Evolutionary conservation across 2,329 filamentous ascomycete species (phyloP).

Genomic region (Uncinocarpus reesii): DNA sequence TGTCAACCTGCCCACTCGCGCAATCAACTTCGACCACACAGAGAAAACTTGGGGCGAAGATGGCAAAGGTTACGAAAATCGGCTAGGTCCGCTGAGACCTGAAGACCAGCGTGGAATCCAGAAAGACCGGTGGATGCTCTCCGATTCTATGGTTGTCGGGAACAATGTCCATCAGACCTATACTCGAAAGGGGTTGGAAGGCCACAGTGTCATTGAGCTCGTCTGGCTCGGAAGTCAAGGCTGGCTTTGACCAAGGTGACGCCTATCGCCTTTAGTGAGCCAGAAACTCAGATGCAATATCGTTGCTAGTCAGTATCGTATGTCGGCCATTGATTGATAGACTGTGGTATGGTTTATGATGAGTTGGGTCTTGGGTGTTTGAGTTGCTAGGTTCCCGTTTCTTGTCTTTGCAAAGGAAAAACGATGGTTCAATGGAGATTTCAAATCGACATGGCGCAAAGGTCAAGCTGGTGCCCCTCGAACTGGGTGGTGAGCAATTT

Average conservation of each 20-base stretch:
- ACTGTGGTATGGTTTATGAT: too few relatives aligned
- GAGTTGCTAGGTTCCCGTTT: too few relatives aligned
- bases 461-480: too few relatives aligned
- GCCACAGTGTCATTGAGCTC: slow-evolving; percentile 36
- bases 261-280: neutral
- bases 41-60: slow-evolving; percentile 39
- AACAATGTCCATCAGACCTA: slow-evolving; percentile 38
- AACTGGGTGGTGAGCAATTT: too few relatives aligned
- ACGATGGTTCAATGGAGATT: too few relatives aligned
- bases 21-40: slow-evolving; percentile 35
- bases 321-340: too few relatives aligned
- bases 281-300: neutral
- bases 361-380: too few relatives aligned
- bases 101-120: slow-evolving; percentile 31
- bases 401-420: too few relatives aligned
- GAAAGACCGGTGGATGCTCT: slow-evolving; percentile 35
- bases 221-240: slow-evolving; percentile 29
- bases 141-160: slow-evolving; percentile 32
- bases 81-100: slow-evolving; percentile 33
- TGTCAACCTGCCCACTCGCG: slow-evolving; percentile 28
- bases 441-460: too few relatives aligned
- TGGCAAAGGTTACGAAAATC: slow-evolving; percentile 32
- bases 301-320: neutral
- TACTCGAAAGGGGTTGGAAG: slow-evolving; percentile 31
- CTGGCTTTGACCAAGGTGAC: neutral